phyloP scores from a whole-genome alignment of 768 basidiomycete species.

The Gloeostereum incarnatum region DNA sequence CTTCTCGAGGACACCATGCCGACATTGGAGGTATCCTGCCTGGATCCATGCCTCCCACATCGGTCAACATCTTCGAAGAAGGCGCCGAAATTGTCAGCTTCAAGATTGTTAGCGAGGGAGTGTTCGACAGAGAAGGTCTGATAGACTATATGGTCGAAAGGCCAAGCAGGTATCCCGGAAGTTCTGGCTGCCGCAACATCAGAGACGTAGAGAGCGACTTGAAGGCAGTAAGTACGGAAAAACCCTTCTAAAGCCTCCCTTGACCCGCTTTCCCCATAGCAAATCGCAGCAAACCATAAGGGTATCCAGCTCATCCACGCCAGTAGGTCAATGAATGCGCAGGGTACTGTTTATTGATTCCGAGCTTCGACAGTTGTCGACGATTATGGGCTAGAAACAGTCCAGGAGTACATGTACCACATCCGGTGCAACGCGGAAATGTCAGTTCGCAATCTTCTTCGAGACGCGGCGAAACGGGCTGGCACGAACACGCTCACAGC shows the following conservation, averaged over 20 bases:
- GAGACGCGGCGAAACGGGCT: slow-evolving; percentile 59
- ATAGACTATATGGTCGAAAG: slow-evolving; percentile 74
- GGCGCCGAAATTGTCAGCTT: slow-evolving; percentile 88
- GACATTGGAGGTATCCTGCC: slow-evolving; percentile 91
- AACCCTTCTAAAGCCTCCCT: slow-evolving; percentile 1
- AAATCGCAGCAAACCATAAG: slow-evolving; percentile 93
- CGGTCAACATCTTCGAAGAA: slow-evolving; percentile 86
- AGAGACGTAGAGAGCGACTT: slow-evolving; percentile 88
- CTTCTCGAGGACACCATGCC: slow-evolving; percentile 89
- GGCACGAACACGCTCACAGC: slow-evolving; percentile 60
- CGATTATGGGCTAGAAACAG: slow-evolving; percentile 78
- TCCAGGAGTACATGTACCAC: slow-evolving; percentile 91
- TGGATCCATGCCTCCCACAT: slow-evolving; percentile 93
- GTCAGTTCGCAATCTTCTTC: slow-evolving; percentile 77
- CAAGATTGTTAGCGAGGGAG: slow-evolving; percentile 79
- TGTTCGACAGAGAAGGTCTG: slow-evolving; percentile 71
- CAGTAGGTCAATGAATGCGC: slow-evolving; percentile 43
- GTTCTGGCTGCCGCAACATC: slow-evolving; percentile 81
- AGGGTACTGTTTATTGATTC: background rate
- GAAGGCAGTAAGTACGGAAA: slow-evolving; percentile 78
- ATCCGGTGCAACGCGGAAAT: slow-evolving; percentile 84
- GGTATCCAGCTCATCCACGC: slow-evolving; percentile 80
- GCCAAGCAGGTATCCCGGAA: slow-evolving; percentile 75
- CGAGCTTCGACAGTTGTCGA: slow-evolving; percentile 49
- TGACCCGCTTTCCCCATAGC: slow-evolving; percentile 29